A percentile compares a stretch with the other conserved stretches of the same genome.
Evolutionary conservation across 2,329 filamentous ascomycete species (phyloP).

Genomic region (Apiospora sp.): DNA sequence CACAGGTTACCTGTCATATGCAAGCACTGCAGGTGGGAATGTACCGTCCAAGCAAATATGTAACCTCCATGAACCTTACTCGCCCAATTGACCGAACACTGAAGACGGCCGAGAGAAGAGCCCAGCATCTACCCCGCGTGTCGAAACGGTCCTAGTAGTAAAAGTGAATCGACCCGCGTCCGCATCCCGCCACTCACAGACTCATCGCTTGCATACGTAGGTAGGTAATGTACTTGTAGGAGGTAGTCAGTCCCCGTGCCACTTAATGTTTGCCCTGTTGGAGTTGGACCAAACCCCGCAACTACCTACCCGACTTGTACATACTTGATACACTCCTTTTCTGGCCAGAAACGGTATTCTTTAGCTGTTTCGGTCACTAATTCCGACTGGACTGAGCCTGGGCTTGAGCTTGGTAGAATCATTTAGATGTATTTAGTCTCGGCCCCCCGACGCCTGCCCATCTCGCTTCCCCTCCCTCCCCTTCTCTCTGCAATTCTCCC

Average conservation of each 20-base stretch:
- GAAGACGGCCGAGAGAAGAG: background rate
- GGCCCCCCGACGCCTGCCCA: conserved; percentile 5
- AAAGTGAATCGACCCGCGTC: conserved; percentile 19
- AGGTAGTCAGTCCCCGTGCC: background rate
- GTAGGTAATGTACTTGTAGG: background rate
- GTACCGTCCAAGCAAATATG: too few species aligned
- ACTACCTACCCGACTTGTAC: background rate
- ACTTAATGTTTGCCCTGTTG: conserved; percentile 2
- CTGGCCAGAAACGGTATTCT: conserved; percentile 18
- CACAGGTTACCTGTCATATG: too few species aligned
- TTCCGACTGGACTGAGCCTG: background rate
- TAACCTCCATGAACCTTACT: background rate
- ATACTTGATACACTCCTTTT: conserved; percentile 18
- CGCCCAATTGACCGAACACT: background rate
- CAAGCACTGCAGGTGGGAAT: too few species aligned
- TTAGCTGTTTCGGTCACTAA: conserved; percentile 4
- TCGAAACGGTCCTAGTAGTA: conserved; percentile 5
- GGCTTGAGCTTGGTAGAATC: background rate
- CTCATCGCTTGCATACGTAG: background rate
- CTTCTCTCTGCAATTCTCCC: conserved; percentile 1
- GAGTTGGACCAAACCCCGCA: conserved; percentile 2
- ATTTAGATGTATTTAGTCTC: conserved; percentile 17
- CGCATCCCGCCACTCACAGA: conserved; percentile 17
- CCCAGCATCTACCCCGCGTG: conserved; percentile 1
- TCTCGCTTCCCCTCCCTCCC: background rate